Percentiles rank a stretch among this genome's conserved stretches.
phyloP scores from a whole-genome alignment of 2,329 filamentous ascomycete species.

The Monosporascus sp. region DNA sequence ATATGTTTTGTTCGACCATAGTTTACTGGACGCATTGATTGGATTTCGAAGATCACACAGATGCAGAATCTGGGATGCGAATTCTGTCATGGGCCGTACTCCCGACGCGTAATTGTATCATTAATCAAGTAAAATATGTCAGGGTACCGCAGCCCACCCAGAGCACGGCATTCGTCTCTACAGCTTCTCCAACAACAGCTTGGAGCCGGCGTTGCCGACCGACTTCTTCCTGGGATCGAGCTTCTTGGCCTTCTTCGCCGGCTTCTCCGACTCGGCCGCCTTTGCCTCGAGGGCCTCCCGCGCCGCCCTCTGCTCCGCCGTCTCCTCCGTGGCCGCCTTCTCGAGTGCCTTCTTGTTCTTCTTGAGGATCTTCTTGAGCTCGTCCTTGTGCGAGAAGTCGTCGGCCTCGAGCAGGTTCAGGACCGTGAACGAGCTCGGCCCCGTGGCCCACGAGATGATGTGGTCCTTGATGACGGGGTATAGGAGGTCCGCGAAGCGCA shows the following conservation, averaged over 20 bases:
- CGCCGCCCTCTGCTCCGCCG: slow-evolving; percentile 45
- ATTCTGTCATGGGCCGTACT: no score
- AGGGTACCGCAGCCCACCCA: no score
- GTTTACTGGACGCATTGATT: no score
- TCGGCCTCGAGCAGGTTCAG: slow-evolving; percentile 73
- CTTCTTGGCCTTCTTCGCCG: slow-evolving; percentile 35
- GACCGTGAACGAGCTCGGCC: slow-evolving; percentile 80
- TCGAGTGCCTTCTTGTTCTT: slow-evolving; percentile 68
- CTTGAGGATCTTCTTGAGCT: slow-evolving; percentile 65
- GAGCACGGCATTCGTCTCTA: not conserved
- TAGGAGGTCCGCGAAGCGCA: slow-evolving; percentile 77
- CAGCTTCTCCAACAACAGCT: slow-evolving; percentile 55
- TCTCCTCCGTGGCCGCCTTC: slow-evolving; percentile 59
- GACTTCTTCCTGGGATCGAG: slow-evolving; percentile 32
- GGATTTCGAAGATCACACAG: no score
- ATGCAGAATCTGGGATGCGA: no score
- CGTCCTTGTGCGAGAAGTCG: slow-evolving; percentile 61
- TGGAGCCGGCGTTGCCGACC: slow-evolving; percentile 58
- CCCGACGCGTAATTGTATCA: no score
- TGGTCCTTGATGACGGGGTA: slow-evolving; percentile 74
- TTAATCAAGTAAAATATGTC: no score
- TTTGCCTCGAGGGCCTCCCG: slow-evolving; percentile 47
- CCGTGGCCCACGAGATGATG: slow-evolving; percentile 77
- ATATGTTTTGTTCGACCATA: no score
- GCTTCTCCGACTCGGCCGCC: slow-evolving; percentile 29